Percentiles rank a stretch among this genome's conserved stretches.
These are phyloP conservation scores for Candida khao-thaluensis DNA, from an alignment of 805 yeast species.

Conservation along the genomic window DNA sequence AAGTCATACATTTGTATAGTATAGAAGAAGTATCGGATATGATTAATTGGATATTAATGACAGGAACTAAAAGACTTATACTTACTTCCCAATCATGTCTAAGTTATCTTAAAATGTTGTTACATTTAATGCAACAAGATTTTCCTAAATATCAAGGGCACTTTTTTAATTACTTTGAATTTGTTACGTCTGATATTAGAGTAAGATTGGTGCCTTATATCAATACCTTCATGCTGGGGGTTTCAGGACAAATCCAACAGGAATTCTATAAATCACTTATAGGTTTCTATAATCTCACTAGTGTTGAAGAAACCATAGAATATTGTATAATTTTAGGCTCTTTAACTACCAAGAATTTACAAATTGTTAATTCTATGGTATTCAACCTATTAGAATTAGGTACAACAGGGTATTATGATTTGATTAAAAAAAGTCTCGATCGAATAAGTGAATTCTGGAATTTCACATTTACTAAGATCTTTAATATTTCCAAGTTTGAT, in stretches of 20 bases:
- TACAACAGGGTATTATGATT: background rate
- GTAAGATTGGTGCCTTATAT: slow-evolving; percentile 7
- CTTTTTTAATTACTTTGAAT: slow-evolving; percentile 8
- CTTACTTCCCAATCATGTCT: slow-evolving; percentile 6
- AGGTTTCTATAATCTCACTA: slow-evolving; percentile 1
- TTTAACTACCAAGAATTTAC: slow-evolving; percentile 3
- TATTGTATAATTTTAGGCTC: slow-evolving; percentile 14
- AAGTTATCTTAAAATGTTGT: slow-evolving; percentile 7
- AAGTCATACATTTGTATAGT: background rate
- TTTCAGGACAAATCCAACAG: slow-evolving; percentile 3
- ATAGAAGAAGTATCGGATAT: slow-evolving; percentile 8
- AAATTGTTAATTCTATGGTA: slow-evolving; percentile 7
- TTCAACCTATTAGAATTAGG: slow-evolving; percentile 15
- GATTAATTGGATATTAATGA: slow-evolving; percentile 12
- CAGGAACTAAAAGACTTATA: slow-evolving; percentile 10
- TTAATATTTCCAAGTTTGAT: slow-evolving; percentile 20
- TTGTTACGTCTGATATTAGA: slow-evolving; percentile 7
- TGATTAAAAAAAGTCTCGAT: background rate
- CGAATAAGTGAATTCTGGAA: background rate
- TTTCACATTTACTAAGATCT: background rate
- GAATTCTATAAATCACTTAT: slow-evolving; percentile 10
- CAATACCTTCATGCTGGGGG: slow-evolving; percentile 3
- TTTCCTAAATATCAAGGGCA: background rate
- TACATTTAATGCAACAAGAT: slow-evolving; percentile 1
- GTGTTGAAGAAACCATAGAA: slow-evolving; percentile 6